Evolutionary conservation across 306 rosid genomes (phyloP), one percentile per base, ranked within the genome.

Genomic region (Quercus mongolica): DNA sequence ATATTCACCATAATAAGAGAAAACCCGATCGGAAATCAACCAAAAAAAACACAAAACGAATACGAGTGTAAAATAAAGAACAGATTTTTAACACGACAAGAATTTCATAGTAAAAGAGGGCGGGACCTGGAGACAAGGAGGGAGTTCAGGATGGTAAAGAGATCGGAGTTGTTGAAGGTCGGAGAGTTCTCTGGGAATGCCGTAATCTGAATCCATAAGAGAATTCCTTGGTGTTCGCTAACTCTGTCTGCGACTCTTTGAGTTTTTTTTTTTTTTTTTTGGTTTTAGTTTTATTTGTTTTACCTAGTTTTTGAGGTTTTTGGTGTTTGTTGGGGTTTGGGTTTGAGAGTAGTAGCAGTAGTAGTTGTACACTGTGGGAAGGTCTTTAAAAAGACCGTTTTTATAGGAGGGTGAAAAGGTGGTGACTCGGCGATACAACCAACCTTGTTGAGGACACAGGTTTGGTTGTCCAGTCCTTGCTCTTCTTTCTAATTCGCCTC

Each of bases 151-250:
- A 30, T 90, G 89, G 88, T 94, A 92, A 46, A 81, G 86, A 74
- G 98, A 92, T 67, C 97, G 87, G 78, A 83, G 65, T 56, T 88
- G 84, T 80, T 94, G 97, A 57, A 94, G 94, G 85, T 85, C 98
- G 61, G 98, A 94, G 86, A 94, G 98, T 56, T 94, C 92, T 70
- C 98, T 88, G 57, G 96, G 94, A 78, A 92, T 90, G 85, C 97
- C 96, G 84, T 94, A 94, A 72, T 94, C 97, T 63, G 98, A 94
- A 83, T 94, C 96, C 94, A 90, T 90, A 56, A 56, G 21, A 25
- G 21, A 25, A 6, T 17, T 31, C 21, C 33, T 17, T 15, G 12
- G 17, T 12, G 4, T 9, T 41, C 11, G 46, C 46, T 41, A 41
- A 41, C 46, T 41, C 46, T 41, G 12, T 41, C 46, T 41, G 46